Evolutionary conservation across 1,284 basidiomycete species (phyloP).

Genomic region (Paramarasmius palmivorus): DNA sequence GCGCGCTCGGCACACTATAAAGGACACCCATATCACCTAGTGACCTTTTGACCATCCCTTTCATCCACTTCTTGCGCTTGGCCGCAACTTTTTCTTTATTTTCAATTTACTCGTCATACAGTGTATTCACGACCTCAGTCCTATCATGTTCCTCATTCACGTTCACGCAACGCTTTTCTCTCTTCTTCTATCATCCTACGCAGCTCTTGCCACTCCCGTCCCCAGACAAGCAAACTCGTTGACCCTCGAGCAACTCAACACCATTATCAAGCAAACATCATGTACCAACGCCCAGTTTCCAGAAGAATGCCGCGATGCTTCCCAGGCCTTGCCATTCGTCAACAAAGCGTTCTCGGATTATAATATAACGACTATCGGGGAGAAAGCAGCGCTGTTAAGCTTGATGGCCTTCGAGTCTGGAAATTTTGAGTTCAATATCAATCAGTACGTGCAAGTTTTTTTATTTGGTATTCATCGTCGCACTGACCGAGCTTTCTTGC

Average conservation of each 20-base stretch:
- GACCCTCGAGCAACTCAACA: conserved; percentile 20
- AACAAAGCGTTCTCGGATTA: conserved; percentile 22
- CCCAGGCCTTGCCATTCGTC: conserved; percentile 24
- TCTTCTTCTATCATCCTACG: no score
- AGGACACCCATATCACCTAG: no score
- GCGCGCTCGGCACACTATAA: no score
- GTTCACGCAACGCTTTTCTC: no score
- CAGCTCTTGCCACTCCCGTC: neutral
- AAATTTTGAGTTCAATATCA: conserved; percentile 24
- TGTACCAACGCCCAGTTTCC: conserved; percentile 18
- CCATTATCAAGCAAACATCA: conserved; percentile 17
- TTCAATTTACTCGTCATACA: no score
- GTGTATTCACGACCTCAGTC: no score
- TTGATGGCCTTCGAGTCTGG: conserved; percentile 26
- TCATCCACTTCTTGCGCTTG: no score
- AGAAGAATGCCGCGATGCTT: conserved; percentile 23
- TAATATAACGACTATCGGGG: conserved; percentile 20
- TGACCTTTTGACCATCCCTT: no score
- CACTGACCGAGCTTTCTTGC: neutral
- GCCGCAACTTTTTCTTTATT: no score
- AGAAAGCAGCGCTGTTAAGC: conserved; percentile 26
- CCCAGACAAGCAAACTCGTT: conserved; percentile 4
- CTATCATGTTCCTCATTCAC: no score
- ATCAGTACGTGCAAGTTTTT: conserved; percentile 20
- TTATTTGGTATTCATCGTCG: neutral